Conservation (phyloP, 192 early-diverging fungal genomes). For the Rhizoclosmatium globosum region DNA sequence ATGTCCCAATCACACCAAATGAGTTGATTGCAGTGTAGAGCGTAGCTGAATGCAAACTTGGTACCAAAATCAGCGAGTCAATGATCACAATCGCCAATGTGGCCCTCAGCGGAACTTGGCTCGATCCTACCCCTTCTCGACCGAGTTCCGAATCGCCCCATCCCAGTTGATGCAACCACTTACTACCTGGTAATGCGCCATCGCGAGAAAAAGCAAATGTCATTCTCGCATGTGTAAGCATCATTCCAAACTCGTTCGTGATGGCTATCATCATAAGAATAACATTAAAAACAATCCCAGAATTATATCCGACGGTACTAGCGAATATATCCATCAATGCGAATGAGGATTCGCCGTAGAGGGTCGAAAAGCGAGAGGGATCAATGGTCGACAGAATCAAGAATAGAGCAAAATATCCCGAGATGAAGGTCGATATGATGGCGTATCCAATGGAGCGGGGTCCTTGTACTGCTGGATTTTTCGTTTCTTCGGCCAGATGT, state of each 20-base stretch:
- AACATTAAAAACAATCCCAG: conserved; percentile 30
- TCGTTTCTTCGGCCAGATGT: conserved; percentile 41
- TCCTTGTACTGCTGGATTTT: conserved; percentile 31
- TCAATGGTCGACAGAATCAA: conserved; percentile 38
- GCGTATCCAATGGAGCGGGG: conserved; percentile 32
- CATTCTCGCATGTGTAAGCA: conserved; percentile 35
- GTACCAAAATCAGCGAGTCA: conserved; percentile 28
- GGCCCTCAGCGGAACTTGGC: conserved; percentile 28
- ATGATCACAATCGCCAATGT: conserved; percentile 26
- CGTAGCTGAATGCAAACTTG: conserved; percentile 32
- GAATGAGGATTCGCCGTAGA: conserved; percentile 16
- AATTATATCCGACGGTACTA: conserved; percentile 16
- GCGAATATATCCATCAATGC: conserved; percentile 33
- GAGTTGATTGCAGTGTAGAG: conserved; percentile 38
- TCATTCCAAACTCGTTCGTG: conserved; percentile 33
- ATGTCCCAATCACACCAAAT: conserved; percentile 37
- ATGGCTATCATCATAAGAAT: conserved; percentile 37
- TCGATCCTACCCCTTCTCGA: too few relatives aligned
- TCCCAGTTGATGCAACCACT: conserved; percentile 31
- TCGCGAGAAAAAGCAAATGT: conserved; percentile 38
- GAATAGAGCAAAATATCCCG: conserved; percentile 40
- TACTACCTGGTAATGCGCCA: conserved; percentile 34
- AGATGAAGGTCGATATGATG: conserved; percentile 29
- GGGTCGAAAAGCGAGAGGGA: background rate
- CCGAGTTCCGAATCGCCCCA: too few relatives aligned